Base-by-base conservation (phyloP, 768 basidiomycete genomes). In the Mycena sanguinolenta region DNA sequence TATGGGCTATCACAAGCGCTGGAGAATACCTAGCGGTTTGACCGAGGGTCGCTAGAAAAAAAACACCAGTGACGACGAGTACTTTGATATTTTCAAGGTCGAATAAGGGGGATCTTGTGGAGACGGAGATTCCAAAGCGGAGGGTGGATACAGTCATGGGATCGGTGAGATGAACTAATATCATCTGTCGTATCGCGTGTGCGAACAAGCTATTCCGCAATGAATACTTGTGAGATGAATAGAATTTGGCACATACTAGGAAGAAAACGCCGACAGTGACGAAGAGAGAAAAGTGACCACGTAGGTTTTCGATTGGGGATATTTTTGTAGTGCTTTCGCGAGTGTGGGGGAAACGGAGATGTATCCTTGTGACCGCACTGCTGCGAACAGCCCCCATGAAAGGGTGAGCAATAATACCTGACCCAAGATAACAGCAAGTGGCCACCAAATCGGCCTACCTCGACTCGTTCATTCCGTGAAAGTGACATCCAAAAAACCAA, bases 1-100 rank as follows among this genome's bases (percentile, higher is more conserved):
- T 13, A 49, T 69, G 63, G 50, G 7, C 13, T 19, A 7, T 17
- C 23, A 19, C 5, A 25, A 44, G 12, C 3, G 30, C 30, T n/a
- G n/a, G 8, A 6, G 14, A 53, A 17, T 36, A 58, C 67, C 67
- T 55, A 6, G 68, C 54, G 2, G 62, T 64, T 32, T 69, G 68
- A 14, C 55, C 68, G 3, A 69, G 57, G 13, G 62, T 63, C 9
- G 63, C 55, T 2, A 58, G 12, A 44, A 59, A 69, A 23, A 69
- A 50, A 0, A 38, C 38, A 4, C 25, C 57, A 19, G 55, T 49
- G 17, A 25, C 30, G 34, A 44, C 3, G 21, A 69, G 34, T 62
- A 62, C 64, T 23, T 59, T 52, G 38, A 53, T n/a, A 23, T 49
- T 14, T 17, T 38, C 46, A 13, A 36, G 38, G 8, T 30, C 19